Base-by-base conservation (phyloP, 2,329 filamentous ascomycete species). In the Aspergillus chevalieri region DNA sequence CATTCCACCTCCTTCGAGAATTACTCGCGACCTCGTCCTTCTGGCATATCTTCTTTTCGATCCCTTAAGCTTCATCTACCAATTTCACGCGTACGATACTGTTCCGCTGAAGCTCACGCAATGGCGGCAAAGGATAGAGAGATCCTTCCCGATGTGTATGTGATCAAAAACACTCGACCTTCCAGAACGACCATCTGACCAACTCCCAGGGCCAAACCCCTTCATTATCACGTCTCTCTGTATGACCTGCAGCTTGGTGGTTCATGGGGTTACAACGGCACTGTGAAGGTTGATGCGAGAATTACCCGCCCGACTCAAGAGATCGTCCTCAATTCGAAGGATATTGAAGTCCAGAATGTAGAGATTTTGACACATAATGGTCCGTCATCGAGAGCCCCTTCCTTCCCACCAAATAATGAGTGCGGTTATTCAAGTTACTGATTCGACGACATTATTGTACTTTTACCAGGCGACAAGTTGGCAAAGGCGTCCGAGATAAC, bases 191-290 rank as follows among this genome's bases (percentile, higher is more conserved):
- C 10, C 19, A 24, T 34, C 52, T 59, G 43, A 58, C 34, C 24
- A 15, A 14, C 33, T 12, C 43, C 38, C 53, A 84, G 81, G 65
- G 83, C 92, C 66, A 92, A 89, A 74, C 90, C 93, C 2, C 75
- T 78, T 54, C 89, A 97, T 74, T 98, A 98, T 74, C 77, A 82
- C 63, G 78, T 98, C 57, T 89, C 85, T 49, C 80, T 98, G 60
- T 83, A 78, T 65, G 85, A 93, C 60, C 75, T 98, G 56, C 85
- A 95, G 59, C 73, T 83, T 47, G 79, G 80, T 55, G 81, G 80
- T 48, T 74, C 74, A 52, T 95, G 92, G 84, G 83, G 80, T 52
- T 98, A 92, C 75, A 83, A 92, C 73, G 93, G 93, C 57, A 83
- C 79, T 17, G 88, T 96, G 55, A 86, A 82, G 57, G 94, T 98